These are phyloP conservation scores for Marasmius tenuissimus DNA, from an alignment of 1,284 basidiomycete genomes.

Conservation along the genomic window DNA sequence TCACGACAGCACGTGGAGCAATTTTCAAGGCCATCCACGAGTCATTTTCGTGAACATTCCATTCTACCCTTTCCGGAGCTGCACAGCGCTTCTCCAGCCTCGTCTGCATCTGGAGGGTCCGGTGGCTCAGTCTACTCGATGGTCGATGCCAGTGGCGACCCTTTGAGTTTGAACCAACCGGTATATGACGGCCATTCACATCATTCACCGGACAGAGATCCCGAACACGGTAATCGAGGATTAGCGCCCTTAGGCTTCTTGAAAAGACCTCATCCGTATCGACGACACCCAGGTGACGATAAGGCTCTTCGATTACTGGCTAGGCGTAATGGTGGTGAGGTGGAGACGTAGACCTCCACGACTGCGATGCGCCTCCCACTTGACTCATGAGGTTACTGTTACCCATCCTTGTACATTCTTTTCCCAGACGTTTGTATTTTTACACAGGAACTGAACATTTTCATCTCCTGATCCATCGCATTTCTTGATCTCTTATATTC, in stretches of 20 bases:
- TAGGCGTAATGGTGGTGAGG: neutral
- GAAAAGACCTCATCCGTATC: conserved; percentile 54
- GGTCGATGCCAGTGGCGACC: conserved; percentile 1
- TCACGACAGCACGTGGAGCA: neutral
- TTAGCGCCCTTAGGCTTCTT: conserved; percentile 59
- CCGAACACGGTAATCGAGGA: conserved; percentile 32
- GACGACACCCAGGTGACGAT: conserved; percentile 64
- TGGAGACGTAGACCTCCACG: neutral
- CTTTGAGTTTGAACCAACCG: neutral
- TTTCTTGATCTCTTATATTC: no score
- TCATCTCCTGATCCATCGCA: neutral
- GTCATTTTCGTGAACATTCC: neutral
- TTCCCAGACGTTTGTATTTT: no score
- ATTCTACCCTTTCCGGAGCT: neutral
- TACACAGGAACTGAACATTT: neutral
- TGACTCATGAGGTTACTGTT: neutral
- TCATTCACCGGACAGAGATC: conserved; percentile 17
- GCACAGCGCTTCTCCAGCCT: neutral
- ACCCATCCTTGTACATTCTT: no score
- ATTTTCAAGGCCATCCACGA: neutral
- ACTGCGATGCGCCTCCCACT: neutral
- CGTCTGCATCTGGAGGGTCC: neutral
- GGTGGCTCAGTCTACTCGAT: neutral
- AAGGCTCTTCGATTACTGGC: conserved; percentile 51
- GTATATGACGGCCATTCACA: conserved; percentile 1